These are phyloP conservation scores for Diaporthe citri DNA, from an alignment of 2,329 filamentous ascomycete species.

Conservation along the genomic window DNA sequence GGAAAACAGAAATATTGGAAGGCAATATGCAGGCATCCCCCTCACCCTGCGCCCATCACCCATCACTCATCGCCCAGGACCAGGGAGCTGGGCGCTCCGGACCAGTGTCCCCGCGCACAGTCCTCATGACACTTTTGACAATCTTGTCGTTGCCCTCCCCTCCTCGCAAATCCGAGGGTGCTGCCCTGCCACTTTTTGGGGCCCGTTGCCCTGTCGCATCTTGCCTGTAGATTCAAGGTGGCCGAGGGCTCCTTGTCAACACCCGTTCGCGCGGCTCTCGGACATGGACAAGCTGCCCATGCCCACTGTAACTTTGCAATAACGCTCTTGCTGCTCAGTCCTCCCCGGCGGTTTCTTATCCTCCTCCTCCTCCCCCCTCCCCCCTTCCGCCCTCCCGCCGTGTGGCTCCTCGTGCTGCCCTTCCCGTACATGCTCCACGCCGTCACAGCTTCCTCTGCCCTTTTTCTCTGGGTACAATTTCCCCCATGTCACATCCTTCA, in stretches of 20 bases:
- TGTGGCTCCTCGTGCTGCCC: neutral
- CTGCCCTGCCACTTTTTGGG: slow-evolving; percentile 2
- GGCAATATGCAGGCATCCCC: neutral
- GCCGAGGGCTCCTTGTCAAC: slow-evolving; percentile 29
- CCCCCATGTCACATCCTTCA: slow-evolving; percentile 28
- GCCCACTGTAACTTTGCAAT: slow-evolving; percentile 32
- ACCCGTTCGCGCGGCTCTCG: slow-evolving; percentile 25
- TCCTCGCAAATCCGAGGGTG: neutral
- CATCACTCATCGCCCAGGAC: slow-evolving; percentile 6
- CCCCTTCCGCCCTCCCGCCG: neutral
- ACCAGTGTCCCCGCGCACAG: slow-evolving; percentile 25
- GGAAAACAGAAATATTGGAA: neutral
- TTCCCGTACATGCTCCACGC: slow-evolving; percentile 23
- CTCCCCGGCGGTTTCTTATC: neutral
- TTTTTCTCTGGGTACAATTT: slow-evolving; percentile 14
- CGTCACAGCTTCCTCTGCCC: neutral
- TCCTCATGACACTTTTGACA: slow-evolving; percentile 24
- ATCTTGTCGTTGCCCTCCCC: slow-evolving; percentile 8
- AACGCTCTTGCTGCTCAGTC: slow-evolving; percentile 26
- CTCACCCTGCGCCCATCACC: neutral
- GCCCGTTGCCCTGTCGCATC: slow-evolving; percentile 16
- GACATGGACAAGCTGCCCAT: slow-evolving; percentile 28
- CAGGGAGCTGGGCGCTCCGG: slow-evolving; percentile 20
- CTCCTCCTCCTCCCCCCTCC: neutral
- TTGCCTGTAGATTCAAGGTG: slow-evolving; percentile 9